Conservation (phyloP, 2,329 filamentous ascomycete genomes). For the Leptographium wingfieldii region DNA sequence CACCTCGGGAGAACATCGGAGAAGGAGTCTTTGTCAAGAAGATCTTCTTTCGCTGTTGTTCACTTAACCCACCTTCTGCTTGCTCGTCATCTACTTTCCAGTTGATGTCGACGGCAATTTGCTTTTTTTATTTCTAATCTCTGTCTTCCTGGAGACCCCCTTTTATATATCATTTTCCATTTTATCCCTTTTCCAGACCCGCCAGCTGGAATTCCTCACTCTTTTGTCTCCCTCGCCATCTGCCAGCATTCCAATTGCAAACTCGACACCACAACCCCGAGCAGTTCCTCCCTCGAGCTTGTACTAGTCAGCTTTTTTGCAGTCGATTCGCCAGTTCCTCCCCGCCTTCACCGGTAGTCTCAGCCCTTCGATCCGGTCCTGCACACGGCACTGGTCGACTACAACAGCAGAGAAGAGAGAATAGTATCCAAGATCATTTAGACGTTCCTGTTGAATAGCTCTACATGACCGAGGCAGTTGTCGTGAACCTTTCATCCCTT, state of each 20-base stretch:
- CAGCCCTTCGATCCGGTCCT: background rate
- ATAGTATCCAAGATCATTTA: background rate
- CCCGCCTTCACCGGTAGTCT: too few relatives aligned
- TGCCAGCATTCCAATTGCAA: conserved; percentile 7
- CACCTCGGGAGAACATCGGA: background rate
- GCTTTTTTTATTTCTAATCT: background rate
- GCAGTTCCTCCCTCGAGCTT: background rate
- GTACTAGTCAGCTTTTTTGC: too few relatives aligned
- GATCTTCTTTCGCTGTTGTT: background rate
- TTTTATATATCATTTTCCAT: conserved; percentile 2
- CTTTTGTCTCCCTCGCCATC: conserved; percentile 1
- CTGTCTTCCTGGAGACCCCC: background rate
- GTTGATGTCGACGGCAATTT: background rate
- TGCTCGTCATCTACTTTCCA: conserved; percentile 3
- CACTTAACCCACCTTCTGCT: background rate
- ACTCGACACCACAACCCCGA: background rate
- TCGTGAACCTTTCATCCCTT: background rate
- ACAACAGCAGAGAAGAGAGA: too few relatives aligned
- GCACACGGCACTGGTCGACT: background rate
- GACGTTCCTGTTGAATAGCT: background rate
- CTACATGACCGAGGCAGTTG: background rate
- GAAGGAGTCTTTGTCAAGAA: background rate
- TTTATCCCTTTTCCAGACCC: conserved; percentile 3
- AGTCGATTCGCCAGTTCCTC: too few relatives aligned
- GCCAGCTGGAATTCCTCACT: conserved; percentile 1